These are phyloP conservation scores for Diaporthe citri DNA, from an alignment of 2,329 filamentous ascomycete species.

Conservation along the genomic window DNA sequence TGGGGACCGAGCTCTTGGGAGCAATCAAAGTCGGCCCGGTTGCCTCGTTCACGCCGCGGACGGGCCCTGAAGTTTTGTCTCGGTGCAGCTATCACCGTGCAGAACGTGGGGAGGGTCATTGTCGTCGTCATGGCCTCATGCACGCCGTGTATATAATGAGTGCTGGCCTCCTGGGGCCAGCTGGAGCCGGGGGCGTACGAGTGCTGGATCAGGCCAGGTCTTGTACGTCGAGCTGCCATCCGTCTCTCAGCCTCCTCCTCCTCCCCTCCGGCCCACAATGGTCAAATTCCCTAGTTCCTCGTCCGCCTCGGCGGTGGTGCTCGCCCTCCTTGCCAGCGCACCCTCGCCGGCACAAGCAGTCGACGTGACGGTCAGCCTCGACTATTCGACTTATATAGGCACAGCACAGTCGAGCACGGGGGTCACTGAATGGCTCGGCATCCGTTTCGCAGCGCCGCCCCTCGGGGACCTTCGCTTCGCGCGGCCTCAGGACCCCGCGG, in stretches of 20 bases:
- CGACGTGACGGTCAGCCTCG: constrained; percentile 25
- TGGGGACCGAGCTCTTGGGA: background rate
- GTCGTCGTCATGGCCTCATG: background rate
- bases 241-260: background rate
- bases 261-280: background rate
- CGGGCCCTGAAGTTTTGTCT: constrained; percentile 3
- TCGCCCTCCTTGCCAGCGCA: constrained; percentile 1
- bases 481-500: constrained; percentile 72
- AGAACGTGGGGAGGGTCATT: background rate
- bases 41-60: constrained; percentile 11
- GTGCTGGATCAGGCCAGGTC: constrained; percentile 1
- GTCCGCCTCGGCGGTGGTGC: constrained; percentile 21
- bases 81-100: constrained; percentile 22
- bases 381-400: constrained; percentile 40
- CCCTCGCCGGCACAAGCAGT: constrained; percentile 28
- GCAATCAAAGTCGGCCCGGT: constrained; percentile 23
- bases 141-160: background rate
- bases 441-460: constrained; percentile 79
- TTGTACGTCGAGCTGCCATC: background rate
- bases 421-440: constrained; percentile 64
- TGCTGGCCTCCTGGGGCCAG: background rate
- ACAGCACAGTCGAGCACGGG: constrained; percentile 35
- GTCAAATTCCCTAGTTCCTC: background rate
- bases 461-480: constrained; percentile 74
- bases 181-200: background rate